phyloP scores from a whole-genome alignment of 495 filamentous ascomycete species.

The Terfezia boudieri region DNA sequence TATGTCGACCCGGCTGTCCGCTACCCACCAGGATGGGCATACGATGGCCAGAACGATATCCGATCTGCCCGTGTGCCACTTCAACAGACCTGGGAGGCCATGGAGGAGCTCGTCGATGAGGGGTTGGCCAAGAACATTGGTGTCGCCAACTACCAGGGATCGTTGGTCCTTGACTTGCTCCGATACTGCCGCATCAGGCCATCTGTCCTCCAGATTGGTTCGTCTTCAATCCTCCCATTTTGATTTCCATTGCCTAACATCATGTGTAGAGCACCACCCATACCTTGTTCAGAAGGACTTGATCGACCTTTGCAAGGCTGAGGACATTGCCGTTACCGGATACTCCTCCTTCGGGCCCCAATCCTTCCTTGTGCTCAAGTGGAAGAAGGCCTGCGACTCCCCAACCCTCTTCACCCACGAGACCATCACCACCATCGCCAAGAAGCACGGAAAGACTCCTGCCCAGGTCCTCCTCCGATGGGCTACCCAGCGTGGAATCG shows the following conservation, averaged over 20 bases:
- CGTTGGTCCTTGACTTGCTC: conserved; percentile 65
- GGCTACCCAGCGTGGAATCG: conserved; percentile 81
- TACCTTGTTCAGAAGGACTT: conserved; percentile 68
- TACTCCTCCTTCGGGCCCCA: conserved; percentile 82
- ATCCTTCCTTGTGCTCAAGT: conserved; percentile 60
- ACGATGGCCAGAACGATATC: conserved; percentile 35
- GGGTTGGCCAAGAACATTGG: conserved; percentile 59
- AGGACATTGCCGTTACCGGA: conserved; percentile 63
- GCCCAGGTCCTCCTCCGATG: conserved; percentile 79
- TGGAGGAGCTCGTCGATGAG: conserved; percentile 54
- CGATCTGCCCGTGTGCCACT: conserved; percentile 43
- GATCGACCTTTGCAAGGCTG: conserved; percentile 42
- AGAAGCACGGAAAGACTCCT: conserved; percentile 49
- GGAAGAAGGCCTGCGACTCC: conserved; percentile 44
- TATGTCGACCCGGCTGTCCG: conserved; percentile 55
- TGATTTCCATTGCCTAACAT: not conserved
- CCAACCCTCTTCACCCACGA: conserved; percentile 48
- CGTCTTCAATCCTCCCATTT: not conserved
- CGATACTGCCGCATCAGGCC: conserved; percentile 61
- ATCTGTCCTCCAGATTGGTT: conserved; percentile 56
- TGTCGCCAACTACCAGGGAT: conserved; percentile 69
- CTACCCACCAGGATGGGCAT: conserved; percentile 60
- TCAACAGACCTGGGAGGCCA: conserved; percentile 72
- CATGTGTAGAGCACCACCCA: conserved; percentile 63
- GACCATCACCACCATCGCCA: conserved; percentile 38